A percentile compares a stretch with the other conserved stretches of the same genome.
Conservation (phyloP, 202 grass and related monocot genomes). For the Panicum hallii region DNA sequence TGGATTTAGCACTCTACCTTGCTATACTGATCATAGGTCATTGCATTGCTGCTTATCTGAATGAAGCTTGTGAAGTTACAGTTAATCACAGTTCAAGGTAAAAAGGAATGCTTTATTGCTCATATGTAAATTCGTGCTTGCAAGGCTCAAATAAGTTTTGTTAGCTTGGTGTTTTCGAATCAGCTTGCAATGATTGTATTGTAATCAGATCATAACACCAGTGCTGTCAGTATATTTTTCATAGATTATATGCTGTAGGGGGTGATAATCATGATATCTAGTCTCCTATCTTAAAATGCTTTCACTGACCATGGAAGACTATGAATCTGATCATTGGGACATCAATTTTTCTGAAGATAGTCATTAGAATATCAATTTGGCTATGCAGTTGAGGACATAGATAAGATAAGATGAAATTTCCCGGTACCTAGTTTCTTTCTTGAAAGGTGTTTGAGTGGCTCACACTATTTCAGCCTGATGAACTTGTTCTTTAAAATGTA, state of each 20-base stretch:
- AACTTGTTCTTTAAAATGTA: background rate
- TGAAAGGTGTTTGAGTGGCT: background rate
- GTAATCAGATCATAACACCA: background rate
- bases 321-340: background rate
- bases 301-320: background rate
- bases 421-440: background rate
- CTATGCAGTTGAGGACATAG: background rate
- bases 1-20: conserved; percentile 47
- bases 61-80: conserved; percentile 23
- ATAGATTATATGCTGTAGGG: background rate
- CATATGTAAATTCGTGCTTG: conserved; percentile 24
- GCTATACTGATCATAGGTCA: conserved; percentile 49
- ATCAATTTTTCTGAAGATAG: background rate
- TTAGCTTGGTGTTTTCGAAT: background rate
- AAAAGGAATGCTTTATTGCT: background rate
- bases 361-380: background rate
- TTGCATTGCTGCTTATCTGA: conserved; percentile 37
- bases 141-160: conserved; percentile 1
- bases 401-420: background rate
- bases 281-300: background rate
- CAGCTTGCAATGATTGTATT: background rate
- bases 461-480: background rate
- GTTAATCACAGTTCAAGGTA: background rate
- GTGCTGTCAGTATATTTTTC: background rate
- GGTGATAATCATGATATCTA: background rate